Conservation (phyloP, 768 basidiomycete species). For the Lyophyllum atratum region DNA sequence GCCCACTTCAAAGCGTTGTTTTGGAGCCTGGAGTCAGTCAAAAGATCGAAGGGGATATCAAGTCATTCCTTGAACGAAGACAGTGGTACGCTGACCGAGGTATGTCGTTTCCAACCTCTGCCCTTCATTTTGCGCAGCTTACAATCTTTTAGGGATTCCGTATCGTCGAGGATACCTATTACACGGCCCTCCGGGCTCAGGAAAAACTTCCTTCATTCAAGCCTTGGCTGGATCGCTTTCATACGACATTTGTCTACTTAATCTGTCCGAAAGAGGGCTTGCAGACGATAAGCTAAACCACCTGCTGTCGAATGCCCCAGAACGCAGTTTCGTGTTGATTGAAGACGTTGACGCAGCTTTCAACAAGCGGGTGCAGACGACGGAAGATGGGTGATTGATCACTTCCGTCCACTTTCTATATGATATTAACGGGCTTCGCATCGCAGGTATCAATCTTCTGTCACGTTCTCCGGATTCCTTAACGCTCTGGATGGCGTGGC, state of each 20-base stretch:
- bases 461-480: slow-evolving; percentile 96
- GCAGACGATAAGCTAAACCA: slow-evolving; percentile 97
- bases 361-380: slow-evolving; percentile 86
- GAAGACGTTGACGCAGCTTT: slow-evolving; percentile 99
- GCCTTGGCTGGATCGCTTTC: slow-evolving; percentile 89
- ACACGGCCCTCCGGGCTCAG: slow-evolving; percentile 95
- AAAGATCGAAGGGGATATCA: slow-evolving; percentile 78
- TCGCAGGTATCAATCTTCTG: slow-evolving; percentile 84
- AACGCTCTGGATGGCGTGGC: slow-evolving; percentile 98
- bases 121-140: slow-evolving; percentile 5
- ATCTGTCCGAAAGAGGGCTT: slow-evolving; percentile 93
- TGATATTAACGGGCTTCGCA: neutral
- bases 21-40: slow-evolving; percentile 82
- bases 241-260: slow-evolving; percentile 95
- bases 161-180: slow-evolving; percentile 95
- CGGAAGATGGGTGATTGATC: slow-evolving; percentile 84
- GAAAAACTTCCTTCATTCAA: slow-evolving; percentile 98
- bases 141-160: slow-evolving; percentile 73
- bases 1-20: slow-evolving; percentile 88
- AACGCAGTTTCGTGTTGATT: slow-evolving; percentile 91
- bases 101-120: slow-evolving; percentile 30
- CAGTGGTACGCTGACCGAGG: slow-evolving; percentile 98
- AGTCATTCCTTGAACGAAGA: slow-evolving; percentile 77
- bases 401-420: neutral
- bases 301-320: slow-evolving; percentile 89